Evolutionary conservation across 768 basidiomycete species (phyloP).

Genomic region (Pleurotus cornucopiae): DNA sequence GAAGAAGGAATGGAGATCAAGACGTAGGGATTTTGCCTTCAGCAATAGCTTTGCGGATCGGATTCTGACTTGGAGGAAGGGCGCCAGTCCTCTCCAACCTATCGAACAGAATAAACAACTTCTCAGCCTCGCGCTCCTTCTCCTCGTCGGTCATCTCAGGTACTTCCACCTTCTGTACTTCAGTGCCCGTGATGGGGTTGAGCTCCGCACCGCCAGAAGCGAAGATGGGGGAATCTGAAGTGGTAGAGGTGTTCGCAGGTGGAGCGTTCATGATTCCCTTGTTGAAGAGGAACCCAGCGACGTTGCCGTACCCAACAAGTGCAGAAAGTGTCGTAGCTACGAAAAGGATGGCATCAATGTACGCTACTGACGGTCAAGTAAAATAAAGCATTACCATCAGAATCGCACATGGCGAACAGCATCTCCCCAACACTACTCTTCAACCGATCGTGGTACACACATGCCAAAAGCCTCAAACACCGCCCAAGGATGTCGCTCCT

Average conservation of each 20-base stretch:
- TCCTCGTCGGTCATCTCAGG: constrained; percentile 90
- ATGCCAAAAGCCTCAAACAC: constrained; percentile 70
- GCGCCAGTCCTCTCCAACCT: constrained; percentile 77
- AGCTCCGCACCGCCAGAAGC: constrained; percentile 41
- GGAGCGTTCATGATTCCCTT: constrained; percentile 78
- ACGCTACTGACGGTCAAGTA: neutral
- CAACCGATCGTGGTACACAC: constrained; percentile 67
- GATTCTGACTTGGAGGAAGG: constrained; percentile 61
- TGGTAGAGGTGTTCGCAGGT: constrained; percentile 27
- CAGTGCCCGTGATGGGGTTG: constrained; percentile 87
- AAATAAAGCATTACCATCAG: constrained; percentile 41
- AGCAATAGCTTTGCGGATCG: constrained; percentile 57
- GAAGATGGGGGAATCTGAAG: constrained; percentile 25
- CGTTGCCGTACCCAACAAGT: constrained; percentile 91
- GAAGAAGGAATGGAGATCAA: neutral
- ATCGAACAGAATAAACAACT: constrained; percentile 88
- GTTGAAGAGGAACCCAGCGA: constrained; percentile 90
- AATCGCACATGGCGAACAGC: constrained; percentile 79
- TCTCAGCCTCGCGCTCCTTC: constrained; percentile 91
- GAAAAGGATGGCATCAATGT: neutral
- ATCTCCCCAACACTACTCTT: constrained; percentile 84
- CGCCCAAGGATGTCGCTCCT: constrained; percentile 75
- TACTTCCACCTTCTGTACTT: constrained; percentile 32
- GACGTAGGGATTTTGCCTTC: neutral
- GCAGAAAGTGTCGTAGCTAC: constrained; percentile 67